Base-by-base conservation (phyloP, 2,329 filamentous ascomycete genomes). In the Fusarium tricinctum region DNA sequence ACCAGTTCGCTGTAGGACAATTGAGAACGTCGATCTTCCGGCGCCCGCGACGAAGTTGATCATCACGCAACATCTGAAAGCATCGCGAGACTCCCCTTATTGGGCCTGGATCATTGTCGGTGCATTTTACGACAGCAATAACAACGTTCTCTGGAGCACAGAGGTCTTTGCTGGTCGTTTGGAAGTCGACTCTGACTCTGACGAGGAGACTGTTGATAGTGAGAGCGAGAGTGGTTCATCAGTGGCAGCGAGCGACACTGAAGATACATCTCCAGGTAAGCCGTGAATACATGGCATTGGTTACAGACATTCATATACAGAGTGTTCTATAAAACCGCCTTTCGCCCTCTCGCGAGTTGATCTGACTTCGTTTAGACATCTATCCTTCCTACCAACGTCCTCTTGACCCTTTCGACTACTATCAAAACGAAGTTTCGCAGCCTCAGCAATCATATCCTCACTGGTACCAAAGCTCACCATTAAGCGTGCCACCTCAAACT, bases 81-180 rank as follows among this genome's bases (percentile, higher is more conserved):
- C 74, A 10, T 77, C 75, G 17, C 74, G 71, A 4, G 73, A 76
- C 23, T 70, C 74, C 5, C 75, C 73, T 1, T 78, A 71, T 59
- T 85, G 82, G 81, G 83, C 80, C 17, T 84, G 80, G 79, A 77
- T 86, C 46, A 76, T 84, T 22, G 76, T 84, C 15, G 83, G 79
- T 0, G 79, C 80, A 1, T 86, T 85, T 53, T 84, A 83, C 73
- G 82, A 86, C 75, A 54, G 65, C 2, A 55, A 79, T 12, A 78
- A 79, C 42, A 75, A 73, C 33, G 72, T 79, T 6, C 59, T 86
- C 39, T 86, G 83, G 82, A 84, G 82, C 45, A 81, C 78, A 1
- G 79, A 85, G 72, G 56, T 84, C 20, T 81, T 85, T 28, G 58
- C 80, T 23, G 77, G 75, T 9, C 75, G 74, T 8, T 43, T 77